phyloP scores from a whole-genome alignment of 495 filamentous ascomycete species.

The Chaetomium cochliodes region DNA sequence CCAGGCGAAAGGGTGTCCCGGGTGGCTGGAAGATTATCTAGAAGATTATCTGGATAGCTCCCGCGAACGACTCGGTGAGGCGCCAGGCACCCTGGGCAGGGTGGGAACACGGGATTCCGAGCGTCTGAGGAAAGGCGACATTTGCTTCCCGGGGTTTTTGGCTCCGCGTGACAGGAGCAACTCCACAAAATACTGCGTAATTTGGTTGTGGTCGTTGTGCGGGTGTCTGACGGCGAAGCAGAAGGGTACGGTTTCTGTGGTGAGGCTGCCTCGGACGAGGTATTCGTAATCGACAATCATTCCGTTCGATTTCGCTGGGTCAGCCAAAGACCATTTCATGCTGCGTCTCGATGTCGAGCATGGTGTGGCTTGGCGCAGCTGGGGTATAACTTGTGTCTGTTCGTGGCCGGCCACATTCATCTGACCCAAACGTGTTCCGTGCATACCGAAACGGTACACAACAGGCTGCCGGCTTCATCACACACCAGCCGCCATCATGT shows the following conservation, averaged over 20 bases:
- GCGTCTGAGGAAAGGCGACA: conserved; percentile 10
- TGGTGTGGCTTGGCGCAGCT: background rate
- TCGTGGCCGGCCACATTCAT: background rate
- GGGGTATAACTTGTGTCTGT: background rate
- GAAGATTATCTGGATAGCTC: background rate
- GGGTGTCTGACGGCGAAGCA: background rate
- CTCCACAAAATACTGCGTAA: conserved; percentile 11
- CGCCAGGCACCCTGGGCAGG: background rate
- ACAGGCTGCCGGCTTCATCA: conserved; percentile 6
- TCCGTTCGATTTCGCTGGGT: background rate
- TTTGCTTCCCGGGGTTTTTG: conserved; percentile 14
- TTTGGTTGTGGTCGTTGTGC: background rate
- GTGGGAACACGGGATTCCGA: conserved; percentile 7
- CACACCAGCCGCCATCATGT: background rate
- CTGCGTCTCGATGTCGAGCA: conserved; percentile 1
- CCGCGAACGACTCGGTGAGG: conserved; percentile 7
- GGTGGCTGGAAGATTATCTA: too few species aligned
- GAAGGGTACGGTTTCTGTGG: background rate
- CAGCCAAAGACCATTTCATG: background rate
- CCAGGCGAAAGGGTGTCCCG: too few species aligned
- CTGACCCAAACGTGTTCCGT: conserved; percentile 13
- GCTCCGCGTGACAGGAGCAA: conserved; percentile 3
- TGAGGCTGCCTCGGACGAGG: background rate
- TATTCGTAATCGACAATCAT: background rate
- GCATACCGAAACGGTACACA: conserved; percentile 5